These are phyloP conservation scores for Populus pruinosa DNA, from an alignment of 345 rosid species.

Conservation along the genomic window DNA sequence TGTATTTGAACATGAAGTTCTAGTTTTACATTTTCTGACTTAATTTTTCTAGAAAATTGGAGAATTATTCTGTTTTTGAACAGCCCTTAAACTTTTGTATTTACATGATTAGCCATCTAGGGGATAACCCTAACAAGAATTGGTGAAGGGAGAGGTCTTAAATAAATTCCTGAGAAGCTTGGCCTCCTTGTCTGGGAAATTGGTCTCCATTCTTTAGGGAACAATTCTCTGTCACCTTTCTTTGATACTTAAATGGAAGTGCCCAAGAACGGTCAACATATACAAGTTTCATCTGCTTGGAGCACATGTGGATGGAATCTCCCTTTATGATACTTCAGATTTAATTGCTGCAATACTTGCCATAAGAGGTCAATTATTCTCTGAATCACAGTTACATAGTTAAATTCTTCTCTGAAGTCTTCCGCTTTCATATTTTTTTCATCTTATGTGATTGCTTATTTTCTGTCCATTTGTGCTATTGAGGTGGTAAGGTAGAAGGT, in stretches of 20 bases:
- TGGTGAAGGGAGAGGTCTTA: background rate
- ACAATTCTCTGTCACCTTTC: background rate
- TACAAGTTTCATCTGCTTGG: background rate
- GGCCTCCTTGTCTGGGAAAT: background rate
- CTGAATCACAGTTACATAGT: background rate
- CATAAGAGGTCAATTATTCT: background rate
- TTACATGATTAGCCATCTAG: background rate
- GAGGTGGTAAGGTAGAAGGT: background rate
- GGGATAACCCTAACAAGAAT: background rate
- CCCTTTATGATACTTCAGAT: background rate
- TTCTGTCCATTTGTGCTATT: background rate
- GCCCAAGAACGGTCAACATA: background rate
- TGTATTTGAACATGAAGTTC: no score
- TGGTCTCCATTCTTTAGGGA: background rate
- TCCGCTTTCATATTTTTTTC: background rate
- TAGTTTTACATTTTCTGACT: no score
- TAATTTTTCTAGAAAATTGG: no score
- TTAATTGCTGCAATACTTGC: background rate
- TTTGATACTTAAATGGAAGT: background rate
- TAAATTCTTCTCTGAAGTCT: background rate
- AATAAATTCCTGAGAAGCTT: background rate
- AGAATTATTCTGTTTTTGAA: no score
- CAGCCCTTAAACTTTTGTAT: background rate
- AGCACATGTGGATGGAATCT: background rate
- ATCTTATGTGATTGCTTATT: background rate